phyloP scores from a whole-genome alignment of 225 moss, liverwort and hornwort genomes.

The Physcomitrellopsis africana region DNA sequence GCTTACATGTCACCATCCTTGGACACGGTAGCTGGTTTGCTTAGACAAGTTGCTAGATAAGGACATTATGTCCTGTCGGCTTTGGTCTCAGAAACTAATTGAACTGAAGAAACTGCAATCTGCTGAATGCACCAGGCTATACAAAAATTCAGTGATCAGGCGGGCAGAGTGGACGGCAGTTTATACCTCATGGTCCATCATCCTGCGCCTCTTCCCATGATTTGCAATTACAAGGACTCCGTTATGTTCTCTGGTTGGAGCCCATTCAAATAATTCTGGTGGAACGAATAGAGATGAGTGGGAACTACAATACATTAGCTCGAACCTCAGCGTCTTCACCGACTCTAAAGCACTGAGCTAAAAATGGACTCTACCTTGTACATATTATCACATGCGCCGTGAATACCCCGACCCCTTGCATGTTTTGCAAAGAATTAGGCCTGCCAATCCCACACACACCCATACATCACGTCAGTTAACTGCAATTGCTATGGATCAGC shows the following conservation, averaged over 20 bases:
- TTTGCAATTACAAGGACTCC: constrained; percentile 14
- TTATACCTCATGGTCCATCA: constrained; percentile 76
- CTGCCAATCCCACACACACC: constrained; percentile 42
- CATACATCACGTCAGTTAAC: too few species aligned
- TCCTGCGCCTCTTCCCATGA: constrained; percentile 45
- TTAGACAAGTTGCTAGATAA: not conserved
- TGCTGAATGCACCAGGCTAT: constrained; percentile 50
- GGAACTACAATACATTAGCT: constrained; percentile 27
- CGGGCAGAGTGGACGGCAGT: constrained; percentile 82
- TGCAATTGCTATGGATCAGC: too few species aligned
- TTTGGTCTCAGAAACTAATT: not conserved
- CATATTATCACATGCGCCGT: constrained; percentile 61
- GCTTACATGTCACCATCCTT: not conserved
- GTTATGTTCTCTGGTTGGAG: constrained; percentile 12
- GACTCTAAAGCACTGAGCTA: constrained; percentile 11
- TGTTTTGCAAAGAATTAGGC: constrained; percentile 87
- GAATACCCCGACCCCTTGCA: constrained; percentile 98
- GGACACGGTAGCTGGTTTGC: not conserved
- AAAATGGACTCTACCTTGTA: constrained; percentile 30
- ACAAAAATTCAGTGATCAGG: constrained; percentile 72
- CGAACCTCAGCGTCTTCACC: constrained; percentile 13
- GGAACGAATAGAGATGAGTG: constrained; percentile 4
- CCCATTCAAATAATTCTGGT: constrained; percentile 20
- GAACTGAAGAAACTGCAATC: not conserved
- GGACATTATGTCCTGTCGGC: not conserved